Percentiles rank a stretch among this genome's conserved stretches.
These are phyloP conservation scores for Aotearoamyces nothofagi DNA, from an alignment of 2,329 filamentous ascomycete species.

Conservation along the genomic window DNA sequence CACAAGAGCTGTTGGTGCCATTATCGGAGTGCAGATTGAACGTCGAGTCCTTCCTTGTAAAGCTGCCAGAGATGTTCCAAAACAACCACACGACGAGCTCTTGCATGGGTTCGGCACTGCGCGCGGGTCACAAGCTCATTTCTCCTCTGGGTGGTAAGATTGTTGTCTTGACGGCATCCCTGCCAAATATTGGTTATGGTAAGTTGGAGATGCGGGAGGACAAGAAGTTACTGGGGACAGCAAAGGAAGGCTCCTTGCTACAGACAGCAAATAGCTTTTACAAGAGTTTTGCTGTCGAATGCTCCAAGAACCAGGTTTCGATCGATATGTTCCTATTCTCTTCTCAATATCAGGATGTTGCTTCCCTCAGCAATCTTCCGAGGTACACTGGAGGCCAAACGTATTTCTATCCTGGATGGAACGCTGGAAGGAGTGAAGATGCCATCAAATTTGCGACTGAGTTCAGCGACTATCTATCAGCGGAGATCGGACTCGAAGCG, in stretches of 20 bases:
- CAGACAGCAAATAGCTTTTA: conserved; percentile 95
- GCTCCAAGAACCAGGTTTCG: conserved; percentile 96
- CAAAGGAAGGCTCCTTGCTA: conserved; percentile 73
- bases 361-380: conserved; percentile 86
- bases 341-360: conserved; percentile 92
- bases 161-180: conserved; percentile 73
- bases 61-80: conserved; percentile 92
- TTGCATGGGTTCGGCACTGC: conserved; percentile 88
- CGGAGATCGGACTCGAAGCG: conserved; percentile 90
- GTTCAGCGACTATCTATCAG: conserved; percentile 92
- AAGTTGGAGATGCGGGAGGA: conserved; percentile 90
- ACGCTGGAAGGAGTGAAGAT: conserved; percentile 82
- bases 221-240: conserved; percentile 88
- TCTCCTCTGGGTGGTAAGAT: conserved; percentile 91
- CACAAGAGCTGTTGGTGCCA: conserved; percentile 79
- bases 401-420: conserved; percentile 96
- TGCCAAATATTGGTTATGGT: conserved; percentile 81
- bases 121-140: conserved; percentile 91
- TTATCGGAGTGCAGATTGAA: conserved; percentile 79
- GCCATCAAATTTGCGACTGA: conserved; percentile 96
- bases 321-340: conserved; percentile 98
- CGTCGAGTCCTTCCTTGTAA: conserved; percentile 80
- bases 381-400: conserved; percentile 95
- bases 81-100: conserved; percentile 79
- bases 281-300: conserved; percentile 97